A percentile compares a stretch with the other conserved stretches of the same genome.
Conservation (phyloP, 139 green algal genomes). For the Chlorella sorokiniana region DNA sequence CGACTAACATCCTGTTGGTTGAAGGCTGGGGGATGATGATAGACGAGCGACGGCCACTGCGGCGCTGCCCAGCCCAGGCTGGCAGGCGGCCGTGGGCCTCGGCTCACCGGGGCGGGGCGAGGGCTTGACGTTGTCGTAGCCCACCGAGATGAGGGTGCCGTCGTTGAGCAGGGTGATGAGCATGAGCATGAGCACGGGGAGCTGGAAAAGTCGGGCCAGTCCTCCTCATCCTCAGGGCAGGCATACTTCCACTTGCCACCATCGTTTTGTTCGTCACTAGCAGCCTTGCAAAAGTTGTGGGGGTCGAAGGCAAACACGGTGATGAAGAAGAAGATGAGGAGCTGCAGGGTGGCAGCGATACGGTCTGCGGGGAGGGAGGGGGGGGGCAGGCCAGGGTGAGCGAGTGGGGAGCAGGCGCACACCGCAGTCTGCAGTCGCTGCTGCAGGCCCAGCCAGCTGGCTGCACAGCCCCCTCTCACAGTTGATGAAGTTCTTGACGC, state of each 20-base stretch:
- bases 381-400: neutral
- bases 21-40: neutral
- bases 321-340: conserved; percentile 91
- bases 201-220: conserved; percentile 76
- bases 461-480: conserved; percentile 1
- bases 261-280: neutral
- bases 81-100: conserved; percentile 53
- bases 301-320: conserved; percentile 75
- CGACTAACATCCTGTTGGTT: neutral
- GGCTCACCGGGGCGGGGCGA: conserved; percentile 79
- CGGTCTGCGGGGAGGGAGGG: conserved; percentile 75
- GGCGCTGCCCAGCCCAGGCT: neutral
- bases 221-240: neutral
- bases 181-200: conserved; percentile 88
- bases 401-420: neutral
- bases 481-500: conserved; percentile 87
- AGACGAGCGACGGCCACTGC: no score
- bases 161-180: conserved; percentile 94
- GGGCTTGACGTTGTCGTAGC: conserved; percentile 82
- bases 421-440: neutral
- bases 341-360: conserved; percentile 77
- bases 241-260: neutral
- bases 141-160: conserved; percentile 85
- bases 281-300: conserved; percentile 28
- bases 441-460: neutral